Evolutionary conservation across 352 stramenopile species (phyloP), one percentile per base, ranked within the genome.

Genomic region (Achlya hypogyna): DNA sequence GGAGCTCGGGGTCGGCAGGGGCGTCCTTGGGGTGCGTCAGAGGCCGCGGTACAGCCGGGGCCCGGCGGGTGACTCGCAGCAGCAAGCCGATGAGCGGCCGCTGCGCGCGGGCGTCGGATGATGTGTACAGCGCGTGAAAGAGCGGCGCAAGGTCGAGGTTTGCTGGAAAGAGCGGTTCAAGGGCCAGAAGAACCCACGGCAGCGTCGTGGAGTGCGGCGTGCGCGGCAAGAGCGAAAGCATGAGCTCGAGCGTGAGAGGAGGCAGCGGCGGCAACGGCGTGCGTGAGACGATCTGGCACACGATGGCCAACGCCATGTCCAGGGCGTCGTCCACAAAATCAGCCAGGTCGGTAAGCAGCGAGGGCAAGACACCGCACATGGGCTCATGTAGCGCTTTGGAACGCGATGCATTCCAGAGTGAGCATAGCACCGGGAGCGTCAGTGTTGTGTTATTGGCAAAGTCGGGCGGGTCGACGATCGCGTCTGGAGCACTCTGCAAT

Each of bases 331-430:
- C 25, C 12, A 20, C 31, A 10, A 10, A 10, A 20, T 10, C 25
- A 12, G 49, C 12, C 31, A 56, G 49, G 2, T 22, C 12, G 12
- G 14, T 18, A 18, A 45, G 38, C 2, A 56, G 49, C 1, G 31
- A 3, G 12, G 49, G 31, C 25, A 56, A 20, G 10, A 31, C 12
- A 10, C 10, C 2, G 25, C 16, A 3, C 2, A 56, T 10, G 12
- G 31, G 2, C 2, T 45, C 38, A n/a, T 56, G 25, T n/a, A 22
- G 31, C 16, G 14, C 25, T 1, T n/a, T n/a, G 25, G 25, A 12
- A 20, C 49, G 49, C 12, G 49, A 56, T 9, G 49, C 49, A 56
- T 56, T 56, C 49, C 49, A 56, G n/a, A 56, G 49, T 22, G 14
- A 20, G 12, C 10, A 16, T 20, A 56, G 25, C 10, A 16, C 16